Evolutionary conservation across 352 stramenopile genomes (phyloP).

Genomic region (Aphanomyces stellatus): DNA sequence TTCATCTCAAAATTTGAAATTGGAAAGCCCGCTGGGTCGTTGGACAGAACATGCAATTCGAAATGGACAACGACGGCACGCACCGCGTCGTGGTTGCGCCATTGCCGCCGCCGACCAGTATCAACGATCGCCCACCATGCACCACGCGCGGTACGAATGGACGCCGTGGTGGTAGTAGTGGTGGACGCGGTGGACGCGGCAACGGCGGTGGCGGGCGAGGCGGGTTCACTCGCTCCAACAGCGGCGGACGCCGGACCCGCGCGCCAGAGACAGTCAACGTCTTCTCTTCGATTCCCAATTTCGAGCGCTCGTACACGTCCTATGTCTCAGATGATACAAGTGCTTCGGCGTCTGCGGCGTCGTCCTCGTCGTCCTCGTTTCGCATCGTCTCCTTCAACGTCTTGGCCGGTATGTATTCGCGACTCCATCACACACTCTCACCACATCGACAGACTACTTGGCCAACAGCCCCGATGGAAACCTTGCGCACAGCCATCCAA

Average conservation of each 20-base stretch:
- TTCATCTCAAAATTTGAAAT: too few relatives aligned
- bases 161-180: not conserved
- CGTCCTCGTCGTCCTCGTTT: constrained; percentile 24
- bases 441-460: constrained; percentile 58
- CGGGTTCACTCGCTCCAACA: not conserved
- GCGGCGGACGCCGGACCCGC: not conserved
- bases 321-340: too few relatives aligned
- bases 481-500: constrained; percentile 23
- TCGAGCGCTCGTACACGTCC: not conserved
- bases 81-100: not conserved
- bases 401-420: constrained; percentile 31
- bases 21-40: too few relatives aligned
- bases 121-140: not conserved
- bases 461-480: constrained; percentile 22
- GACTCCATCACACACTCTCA: too few relatives aligned
- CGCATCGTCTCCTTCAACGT: constrained; percentile 67
- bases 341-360: not conserved
- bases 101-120: not conserved
- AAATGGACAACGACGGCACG: not conserved
- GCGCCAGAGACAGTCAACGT: not conserved
- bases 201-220: not conserved
- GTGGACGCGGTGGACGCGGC: not conserved
- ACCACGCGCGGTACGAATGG: not conserved
- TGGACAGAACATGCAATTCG: not conserved
- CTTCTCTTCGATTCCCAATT: constrained; percentile 3